Base-by-base conservation (phyloP, 495 filamentous ascomycete genomes). In the Xylaria castorea region DNA sequence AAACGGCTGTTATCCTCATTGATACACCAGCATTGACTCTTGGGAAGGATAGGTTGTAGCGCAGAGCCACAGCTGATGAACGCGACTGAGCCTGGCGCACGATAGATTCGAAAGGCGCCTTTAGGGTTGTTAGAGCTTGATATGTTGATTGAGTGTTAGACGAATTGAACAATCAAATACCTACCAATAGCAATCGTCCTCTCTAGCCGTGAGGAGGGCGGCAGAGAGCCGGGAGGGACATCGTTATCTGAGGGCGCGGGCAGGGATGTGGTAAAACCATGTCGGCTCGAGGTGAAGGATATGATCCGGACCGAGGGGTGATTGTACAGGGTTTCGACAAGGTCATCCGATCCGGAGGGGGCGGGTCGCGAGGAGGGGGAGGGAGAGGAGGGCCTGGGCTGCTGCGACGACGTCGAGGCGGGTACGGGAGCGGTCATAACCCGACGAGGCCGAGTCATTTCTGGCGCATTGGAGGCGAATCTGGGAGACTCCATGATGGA, bases 11-110 rank as follows among this genome's bases (percentile, higher is more conserved):
- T 91, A 50, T 91, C 89, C 57, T 92, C 92, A 78, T 97, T 93
- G 27, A 97, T 93, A 81, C 92, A 96, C 94, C 94, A 97, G 72
- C 90, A 96, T 78, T 96, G 93, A 25, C 92, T 95, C 80, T 92
- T 96, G 12, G 93, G 92, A 48, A 97, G 79, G 57, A 97, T 95
- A 58, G 94, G 91, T 74, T 93, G 92, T 12, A 97, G 87, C 36
- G 93, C 89, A 73, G 83, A 87, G 68, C 93, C 92, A 75, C 93
- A 97, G 81, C 91, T 93, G 12, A 97, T 87, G 78, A 97, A 97
- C 22, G 92, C 92, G 0, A 95, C 92, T 55, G 93, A 90, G 12
- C 92, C 91, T 8, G 92, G 90, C 34, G 94, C 91, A 70, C 90
- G 89, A 80, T 97, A 95, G 67, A 97, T 90, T 63, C 91, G 86